phyloP scores from a whole-genome alignment of 2,329 filamentous ascomycete genomes.

The Pezicula radicicola region DNA sequence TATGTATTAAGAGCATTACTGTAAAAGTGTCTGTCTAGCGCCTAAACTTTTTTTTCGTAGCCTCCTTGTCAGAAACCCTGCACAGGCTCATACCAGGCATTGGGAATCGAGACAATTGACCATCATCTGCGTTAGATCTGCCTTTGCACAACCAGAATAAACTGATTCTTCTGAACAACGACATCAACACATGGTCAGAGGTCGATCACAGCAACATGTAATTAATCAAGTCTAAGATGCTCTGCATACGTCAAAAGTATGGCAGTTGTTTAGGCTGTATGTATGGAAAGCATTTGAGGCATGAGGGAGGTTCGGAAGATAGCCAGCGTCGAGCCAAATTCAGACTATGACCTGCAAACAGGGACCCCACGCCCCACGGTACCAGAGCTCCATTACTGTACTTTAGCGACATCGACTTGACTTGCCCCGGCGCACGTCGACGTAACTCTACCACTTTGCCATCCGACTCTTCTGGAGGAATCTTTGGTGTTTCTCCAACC shows the following conservation, averaged over 20 bases:
- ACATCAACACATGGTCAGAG: neutral
- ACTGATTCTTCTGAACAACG: neutral
- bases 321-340: too few relatives aligned
- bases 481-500: neutral
- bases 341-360: too few relatives aligned
- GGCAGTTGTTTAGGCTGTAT: too few relatives aligned
- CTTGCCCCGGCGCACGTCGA: neutral
- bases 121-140: neutral
- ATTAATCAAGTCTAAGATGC: too few relatives aligned
- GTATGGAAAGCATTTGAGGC: too few relatives aligned
- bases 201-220: too few relatives aligned
- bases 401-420: neutral
- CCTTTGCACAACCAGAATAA: neutral
- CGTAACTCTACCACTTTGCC: neutral
- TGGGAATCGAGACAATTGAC: neutral
- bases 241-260: too few relatives aligned
- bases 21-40: too few relatives aligned
- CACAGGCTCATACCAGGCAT: neutral
- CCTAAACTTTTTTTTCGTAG: too few relatives aligned
- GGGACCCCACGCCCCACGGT: neutral
- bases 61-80: too few relatives aligned
- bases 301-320: too few relatives aligned
- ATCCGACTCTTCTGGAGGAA: neutral
- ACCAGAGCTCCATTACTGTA: neutral
- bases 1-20: too few relatives aligned